phyloP scores from a whole-genome alignment of 768 basidiomycete species.

The Clitopilus passeckerianus region DNA sequence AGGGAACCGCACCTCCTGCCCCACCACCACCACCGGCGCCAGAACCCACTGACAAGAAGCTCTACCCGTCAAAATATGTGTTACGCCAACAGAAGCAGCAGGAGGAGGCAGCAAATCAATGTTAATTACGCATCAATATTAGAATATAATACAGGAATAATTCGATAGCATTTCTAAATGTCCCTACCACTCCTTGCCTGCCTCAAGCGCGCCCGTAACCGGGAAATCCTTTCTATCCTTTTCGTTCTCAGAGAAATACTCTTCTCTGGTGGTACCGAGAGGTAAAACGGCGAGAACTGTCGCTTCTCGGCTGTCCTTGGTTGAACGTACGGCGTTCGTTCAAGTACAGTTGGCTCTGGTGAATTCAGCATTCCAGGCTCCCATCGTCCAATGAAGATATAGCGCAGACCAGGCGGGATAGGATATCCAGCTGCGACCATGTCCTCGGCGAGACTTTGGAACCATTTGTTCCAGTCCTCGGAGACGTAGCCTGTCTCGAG shows the following conservation, averaged over 20 bases:
- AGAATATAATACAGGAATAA: background rate
- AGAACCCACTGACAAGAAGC: background rate
- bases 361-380: conserved; percentile 5
- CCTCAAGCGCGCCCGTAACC: background rate
- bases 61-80: background rate
- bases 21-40: background rate
- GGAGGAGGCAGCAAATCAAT: background rate
- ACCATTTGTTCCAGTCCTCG: conserved; percentile 7
- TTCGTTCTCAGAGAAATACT: background rate
- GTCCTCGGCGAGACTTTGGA: conserved; percentile 13
- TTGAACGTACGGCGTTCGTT: conserved; percentile 7
- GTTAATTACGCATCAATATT: background rate
- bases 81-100: background rate
- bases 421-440: conserved; percentile 12
- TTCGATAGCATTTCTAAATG: background rate
- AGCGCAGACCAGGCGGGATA: conserved; percentile 12
- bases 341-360: background rate
- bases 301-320: conserved; percentile 3
- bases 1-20: conserved; percentile 20
- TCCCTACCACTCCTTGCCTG: background rate
- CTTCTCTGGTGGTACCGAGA: background rate
- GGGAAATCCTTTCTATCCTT: background rate
- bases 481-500: background rate
- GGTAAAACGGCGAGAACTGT: background rate
- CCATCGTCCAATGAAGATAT: conserved; percentile 12